These are phyloP conservation scores for Colletotrichum sojae DNA, from an alignment of 2,329 filamentous ascomycete genomes.

Conservation along the genomic window DNA sequence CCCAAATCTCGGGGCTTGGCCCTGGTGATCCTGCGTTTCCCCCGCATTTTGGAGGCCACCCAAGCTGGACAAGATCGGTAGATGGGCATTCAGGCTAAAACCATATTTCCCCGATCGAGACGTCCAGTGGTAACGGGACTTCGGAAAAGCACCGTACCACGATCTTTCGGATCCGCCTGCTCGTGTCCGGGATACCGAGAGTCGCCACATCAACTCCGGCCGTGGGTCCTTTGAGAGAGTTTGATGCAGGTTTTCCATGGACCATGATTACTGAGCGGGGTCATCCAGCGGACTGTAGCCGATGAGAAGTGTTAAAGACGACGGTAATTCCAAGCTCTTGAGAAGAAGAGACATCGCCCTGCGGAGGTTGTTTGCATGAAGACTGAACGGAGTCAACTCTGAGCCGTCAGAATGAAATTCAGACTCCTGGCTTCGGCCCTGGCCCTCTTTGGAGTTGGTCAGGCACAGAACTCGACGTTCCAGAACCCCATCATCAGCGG, in stretches of 20 bases:
- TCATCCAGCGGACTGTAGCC: rapidly evolving
- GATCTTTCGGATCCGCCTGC: not conserved
- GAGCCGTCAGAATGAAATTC: not conserved
- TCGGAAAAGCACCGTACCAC: slow-evolving; percentile 26
- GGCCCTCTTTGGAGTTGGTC: slow-evolving; percentile 1
- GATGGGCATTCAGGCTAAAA: slow-evolving; percentile 24
- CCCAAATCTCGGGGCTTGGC: not conserved
- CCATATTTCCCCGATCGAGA: not conserved
- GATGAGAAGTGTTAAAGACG: not conserved
- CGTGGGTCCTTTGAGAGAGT: not conserved
- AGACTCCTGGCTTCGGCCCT: not conserved
- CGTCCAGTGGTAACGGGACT: not conserved
- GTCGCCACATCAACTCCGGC: not conserved
- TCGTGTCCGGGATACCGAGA: not conserved
- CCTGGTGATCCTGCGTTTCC: slow-evolving; percentile 1
- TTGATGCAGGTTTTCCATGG: slow-evolving; percentile 10
- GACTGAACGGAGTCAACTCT: no score
- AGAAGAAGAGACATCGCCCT: no score
- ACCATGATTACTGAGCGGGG: slow-evolving; percentile 9
- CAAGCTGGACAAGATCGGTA: slow-evolving; percentile 15
- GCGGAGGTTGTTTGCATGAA: no score
- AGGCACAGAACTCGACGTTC: slow-evolving; percentile 45
- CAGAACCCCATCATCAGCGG: slow-evolving; percentile 64
- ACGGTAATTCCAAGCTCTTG: not conserved
- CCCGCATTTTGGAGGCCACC: slow-evolving; percentile 8